A percentile compares a stretch with the other conserved stretches of the same genome.
phyloP scores from a whole-genome alignment of 2,329 filamentous ascomycete species.

The Colletotrichum tamarilloi region DNA sequence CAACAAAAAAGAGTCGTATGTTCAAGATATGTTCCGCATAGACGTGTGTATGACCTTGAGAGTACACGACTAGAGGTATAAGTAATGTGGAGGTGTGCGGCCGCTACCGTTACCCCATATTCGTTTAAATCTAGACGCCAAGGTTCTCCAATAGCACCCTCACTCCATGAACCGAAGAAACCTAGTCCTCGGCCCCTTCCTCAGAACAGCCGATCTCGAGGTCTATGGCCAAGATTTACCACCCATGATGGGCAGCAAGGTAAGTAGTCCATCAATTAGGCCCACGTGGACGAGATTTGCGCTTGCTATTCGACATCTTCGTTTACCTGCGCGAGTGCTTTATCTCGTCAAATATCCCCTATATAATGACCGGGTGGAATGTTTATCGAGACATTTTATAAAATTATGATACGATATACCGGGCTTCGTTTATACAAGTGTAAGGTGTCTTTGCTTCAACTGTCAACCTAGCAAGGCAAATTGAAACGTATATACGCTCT shows the following conservation, averaged over 20 bases:
- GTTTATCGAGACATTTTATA: neutral
- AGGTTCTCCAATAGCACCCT: neutral
- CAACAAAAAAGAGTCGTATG: too few species aligned
- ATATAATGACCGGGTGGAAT: neutral
- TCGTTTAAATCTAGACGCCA: neutral
- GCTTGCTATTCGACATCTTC: neutral
- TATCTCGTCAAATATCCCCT: neutral
- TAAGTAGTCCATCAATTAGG: neutral
- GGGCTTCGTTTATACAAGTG: neutral
- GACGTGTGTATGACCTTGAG: neutral
- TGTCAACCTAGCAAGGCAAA: neutral
- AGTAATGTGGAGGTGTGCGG: neutral
- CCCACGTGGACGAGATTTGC: neutral
- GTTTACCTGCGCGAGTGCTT: neutral
- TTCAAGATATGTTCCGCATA: neutral
- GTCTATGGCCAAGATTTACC: neutral
- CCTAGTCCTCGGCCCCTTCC: neutral
- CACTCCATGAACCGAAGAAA: neutral
- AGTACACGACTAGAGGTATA: neutral
- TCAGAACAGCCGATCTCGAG: neutral
- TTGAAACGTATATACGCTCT: too few species aligned
- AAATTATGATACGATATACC: neutral
- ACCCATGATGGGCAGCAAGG: neutral
- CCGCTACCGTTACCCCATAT: neutral
- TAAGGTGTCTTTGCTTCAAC: too few species aligned